Evolutionary conservation across 169 alveolate genomes (phyloP), one percentile per base, ranked within the genome.

Genomic region (Cryptosporidium ubiquitum): DNA sequence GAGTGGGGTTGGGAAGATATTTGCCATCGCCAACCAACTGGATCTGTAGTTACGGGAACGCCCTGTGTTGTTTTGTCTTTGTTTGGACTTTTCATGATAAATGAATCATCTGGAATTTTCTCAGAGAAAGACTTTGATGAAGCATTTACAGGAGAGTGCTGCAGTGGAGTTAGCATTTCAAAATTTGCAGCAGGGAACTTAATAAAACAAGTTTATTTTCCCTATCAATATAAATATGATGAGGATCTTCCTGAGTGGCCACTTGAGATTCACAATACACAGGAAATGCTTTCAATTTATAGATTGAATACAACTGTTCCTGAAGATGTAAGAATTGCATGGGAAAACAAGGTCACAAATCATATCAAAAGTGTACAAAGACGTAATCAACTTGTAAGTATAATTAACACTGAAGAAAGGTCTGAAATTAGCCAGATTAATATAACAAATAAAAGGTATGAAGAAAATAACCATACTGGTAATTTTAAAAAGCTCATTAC

Each of bases 1-100:
- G 75, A 61, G 29, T 79, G 89, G 89, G 68, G 68, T 3, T 79
- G 89, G 89, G 89, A 79, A 16, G 75, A 79, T 79, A 79, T 79
- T 61, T 79, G 89, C 26, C 74, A 35, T 29, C 89, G 37, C 37
- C 89, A 79, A 40, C 89, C 89, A 14, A 79, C 89, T 3, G 89
- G 89, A 66, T 35, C 89, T 18, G 23, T 35, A 3, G 39, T 79
- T 12, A 79, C 89, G 23, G 89, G 89, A 6, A 7, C 74, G 9
- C 89, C 89, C 14, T 79, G 89, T 44, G 52, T 79, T 14, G 89
- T 61, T 44, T 31, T 79, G 39, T 79, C 89, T 7, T 31, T 64
- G 23, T 79, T 79, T 58, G 89, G 89, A 5, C 75, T 79, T 37
- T 79, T 79, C 23, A 60, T 79, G 75, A 64, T 64, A n/a, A 79